These are phyloP conservation scores for Neofusicoccum umdonicola DNA, from an alignment of 2,329 filamentous ascomycete species.

Conservation along the genomic window DNA sequence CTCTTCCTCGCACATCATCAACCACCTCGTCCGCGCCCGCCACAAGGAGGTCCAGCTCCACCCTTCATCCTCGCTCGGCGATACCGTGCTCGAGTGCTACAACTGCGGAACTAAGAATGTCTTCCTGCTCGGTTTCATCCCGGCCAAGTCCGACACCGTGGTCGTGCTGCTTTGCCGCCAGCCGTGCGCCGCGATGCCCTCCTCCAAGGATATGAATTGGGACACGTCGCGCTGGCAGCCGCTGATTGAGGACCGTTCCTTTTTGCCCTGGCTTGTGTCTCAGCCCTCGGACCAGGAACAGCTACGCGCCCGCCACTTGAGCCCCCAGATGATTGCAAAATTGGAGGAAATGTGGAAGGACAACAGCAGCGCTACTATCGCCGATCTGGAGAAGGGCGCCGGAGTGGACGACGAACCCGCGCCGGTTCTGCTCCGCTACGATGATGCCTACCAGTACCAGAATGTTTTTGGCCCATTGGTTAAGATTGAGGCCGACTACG, in stretches of 20 bases:
- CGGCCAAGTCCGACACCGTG: constrained; percentile 96
- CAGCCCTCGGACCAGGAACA: constrained; percentile 92
- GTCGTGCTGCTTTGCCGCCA: constrained; percentile 96
- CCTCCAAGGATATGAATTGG: constrained; percentile 99
- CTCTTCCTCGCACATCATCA: constrained; percentile 96
- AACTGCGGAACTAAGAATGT: constrained; percentile 99
- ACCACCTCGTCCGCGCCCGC: constrained; percentile 92
- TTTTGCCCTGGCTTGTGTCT: constrained; percentile 88
- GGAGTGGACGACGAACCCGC: constrained; percentile 94
- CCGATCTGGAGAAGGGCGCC: constrained; percentile 85
- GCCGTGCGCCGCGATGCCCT: constrained; percentile 90
- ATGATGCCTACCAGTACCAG: constrained; percentile 97
- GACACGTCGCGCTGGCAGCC: constrained; percentile 97
- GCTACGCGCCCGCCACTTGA: constrained; percentile 87
- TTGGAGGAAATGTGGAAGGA: constrained; percentile 99
- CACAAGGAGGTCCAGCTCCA: constrained; percentile 99
- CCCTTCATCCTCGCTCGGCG: constrained; percentile 85
- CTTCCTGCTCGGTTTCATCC: constrained; percentile 95
- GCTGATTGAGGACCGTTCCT: constrained; percentile 93
- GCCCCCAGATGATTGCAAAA: constrained; percentile 91
- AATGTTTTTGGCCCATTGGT: constrained; percentile 97
- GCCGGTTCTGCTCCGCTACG: constrained; percentile 88
- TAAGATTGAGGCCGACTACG: constrained; percentile 99
- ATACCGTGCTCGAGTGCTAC: constrained; percentile 97
- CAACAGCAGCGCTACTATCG: constrained; percentile 80